Evolutionary conservation across 305 asterid genomes (phyloP).

Genomic region (Plantago rigida): DNA sequence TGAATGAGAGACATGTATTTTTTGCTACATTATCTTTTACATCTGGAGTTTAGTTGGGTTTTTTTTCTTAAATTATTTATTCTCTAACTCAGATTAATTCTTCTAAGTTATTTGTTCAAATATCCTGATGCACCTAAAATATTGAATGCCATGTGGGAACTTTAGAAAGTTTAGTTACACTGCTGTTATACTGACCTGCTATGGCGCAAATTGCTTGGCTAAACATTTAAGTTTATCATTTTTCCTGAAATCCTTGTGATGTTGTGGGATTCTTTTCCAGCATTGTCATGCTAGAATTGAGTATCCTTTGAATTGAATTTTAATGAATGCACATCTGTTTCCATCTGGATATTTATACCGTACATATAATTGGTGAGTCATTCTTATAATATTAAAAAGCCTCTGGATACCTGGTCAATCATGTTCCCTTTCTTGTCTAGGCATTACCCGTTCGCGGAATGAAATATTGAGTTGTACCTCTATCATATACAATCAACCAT

Average conservation of each 20-base stretch:
- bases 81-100: too few species aligned
- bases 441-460: conserved; percentile 8
- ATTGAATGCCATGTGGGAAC: conserved; percentile 2
- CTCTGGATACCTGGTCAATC: conserved; percentile 13
- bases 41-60: too few species aligned
- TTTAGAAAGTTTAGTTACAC: conserved; percentile 11
- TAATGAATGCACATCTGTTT: background rate
- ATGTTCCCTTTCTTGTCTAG: conserved; percentile 4
- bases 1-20: background rate
- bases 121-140: too few species aligned
- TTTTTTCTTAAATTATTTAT: too few species aligned
- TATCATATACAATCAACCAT: conserved; percentile 5
- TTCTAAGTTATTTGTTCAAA: too few species aligned
- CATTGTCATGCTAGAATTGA: conserved; percentile 3
- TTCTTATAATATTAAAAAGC: conserved; percentile 2
- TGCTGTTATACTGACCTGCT: conserved; percentile 6
- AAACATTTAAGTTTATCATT: conserved; percentile 6
- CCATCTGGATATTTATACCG: background rate
- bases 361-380: background rate
- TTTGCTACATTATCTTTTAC: background rate
- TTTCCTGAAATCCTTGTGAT: background rate
- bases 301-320: background rate
- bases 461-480: background rate
- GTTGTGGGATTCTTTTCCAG: background rate
- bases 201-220: background rate